A percentile compares a stretch with the other conserved stretches of the same genome.
Conservation (phyloP, 371 early-diverging fungal genomes). For the Mucor sp. region DNA sequence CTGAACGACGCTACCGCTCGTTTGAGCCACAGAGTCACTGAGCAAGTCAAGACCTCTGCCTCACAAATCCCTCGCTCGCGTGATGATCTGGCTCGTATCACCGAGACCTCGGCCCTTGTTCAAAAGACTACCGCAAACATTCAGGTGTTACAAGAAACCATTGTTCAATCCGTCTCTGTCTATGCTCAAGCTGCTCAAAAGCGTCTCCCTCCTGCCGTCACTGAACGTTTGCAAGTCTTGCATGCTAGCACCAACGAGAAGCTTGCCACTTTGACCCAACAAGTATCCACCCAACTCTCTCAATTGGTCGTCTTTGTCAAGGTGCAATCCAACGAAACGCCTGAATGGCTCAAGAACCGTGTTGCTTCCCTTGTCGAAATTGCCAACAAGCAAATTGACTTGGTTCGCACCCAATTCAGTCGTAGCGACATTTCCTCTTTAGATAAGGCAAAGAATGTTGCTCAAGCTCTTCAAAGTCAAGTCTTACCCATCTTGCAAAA, state of each 20-base stretch:
- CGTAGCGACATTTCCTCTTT: conserved; percentile 50
- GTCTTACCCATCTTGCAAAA: conserved; percentile 59
- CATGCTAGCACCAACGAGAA: conserved; percentile 26
- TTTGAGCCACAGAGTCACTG: conserved; percentile 32
- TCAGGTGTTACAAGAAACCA: conserved; percentile 36
- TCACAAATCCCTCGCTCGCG: conserved; percentile 37
- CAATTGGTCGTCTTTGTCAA: conserved; percentile 46
- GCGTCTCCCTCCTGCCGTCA: conserved; percentile 37
- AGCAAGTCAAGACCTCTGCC: conserved; percentile 27
- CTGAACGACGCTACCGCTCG: conserved; percentile 35
- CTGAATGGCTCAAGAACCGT: conserved; percentile 55
- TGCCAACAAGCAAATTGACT: conserved; percentile 52
- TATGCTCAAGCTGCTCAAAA: conserved; percentile 37
- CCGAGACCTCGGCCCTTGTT: conserved; percentile 30
- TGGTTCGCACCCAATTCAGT: conserved; percentile 49
- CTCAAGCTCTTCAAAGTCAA: conserved; percentile 54
- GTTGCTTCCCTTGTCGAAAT: conserved; percentile 53
- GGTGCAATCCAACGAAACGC: conserved; percentile 42
- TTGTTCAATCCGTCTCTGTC: conserved; percentile 28
- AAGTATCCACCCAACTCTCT: conserved; percentile 28
- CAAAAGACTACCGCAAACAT: conserved; percentile 34
- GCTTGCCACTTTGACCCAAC: conserved; percentile 28
- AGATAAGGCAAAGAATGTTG: conserved; percentile 62
- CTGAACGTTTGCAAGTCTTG: conserved; percentile 18
- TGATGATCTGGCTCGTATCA: conserved; percentile 33